Evolutionary conservation across 805 yeast genomes (phyloP).

Genomic region (Candida nonsorbophila): DNA sequence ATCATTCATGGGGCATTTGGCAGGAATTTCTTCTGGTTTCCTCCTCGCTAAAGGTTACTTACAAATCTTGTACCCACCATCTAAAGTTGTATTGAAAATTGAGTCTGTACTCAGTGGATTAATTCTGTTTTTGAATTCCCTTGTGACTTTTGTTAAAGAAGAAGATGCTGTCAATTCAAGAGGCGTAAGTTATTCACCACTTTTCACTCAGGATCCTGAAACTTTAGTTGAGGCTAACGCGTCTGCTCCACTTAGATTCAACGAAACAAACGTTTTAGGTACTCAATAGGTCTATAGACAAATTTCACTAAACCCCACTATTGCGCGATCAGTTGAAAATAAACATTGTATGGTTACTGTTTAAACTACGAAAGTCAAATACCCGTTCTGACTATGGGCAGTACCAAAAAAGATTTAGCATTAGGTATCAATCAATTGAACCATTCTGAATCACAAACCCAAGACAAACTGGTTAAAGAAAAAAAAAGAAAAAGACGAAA

Average conservation of each 20-base stretch:
- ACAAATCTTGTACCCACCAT: constrained; percentile 59
- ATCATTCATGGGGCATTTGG: constrained; percentile 69
- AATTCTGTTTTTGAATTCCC: constrained; percentile 50
- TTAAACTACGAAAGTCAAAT: not conserved
- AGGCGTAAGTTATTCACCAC: constrained; percentile 22
- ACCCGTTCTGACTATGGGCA: not conserved
- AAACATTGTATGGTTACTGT: no score
- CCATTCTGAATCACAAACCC: not conserved
- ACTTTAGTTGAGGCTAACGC: constrained; percentile 13
- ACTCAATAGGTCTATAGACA: no score
- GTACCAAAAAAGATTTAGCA: no score
- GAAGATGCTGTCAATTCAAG: constrained; percentile 48
- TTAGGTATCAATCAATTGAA: no score
- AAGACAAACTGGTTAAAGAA: not conserved
- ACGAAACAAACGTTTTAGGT: not conserved
- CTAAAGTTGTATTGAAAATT: constrained; percentile 56
- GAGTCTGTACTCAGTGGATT: constrained; percentile 49
- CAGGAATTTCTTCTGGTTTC: constrained; percentile 65
- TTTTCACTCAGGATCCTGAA: constrained; percentile 20
- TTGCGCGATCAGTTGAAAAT: no score
- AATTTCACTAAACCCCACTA: no score
- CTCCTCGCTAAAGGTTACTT: constrained; percentile 54
- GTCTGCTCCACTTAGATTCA: not conserved
- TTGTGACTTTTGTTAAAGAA: constrained; percentile 57
- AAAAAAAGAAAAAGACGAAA: constrained; percentile 2